phyloP scores from a whole-genome alignment of 2,329 filamentous ascomycete genomes.

The Stromatinia cepivora region DNA sequence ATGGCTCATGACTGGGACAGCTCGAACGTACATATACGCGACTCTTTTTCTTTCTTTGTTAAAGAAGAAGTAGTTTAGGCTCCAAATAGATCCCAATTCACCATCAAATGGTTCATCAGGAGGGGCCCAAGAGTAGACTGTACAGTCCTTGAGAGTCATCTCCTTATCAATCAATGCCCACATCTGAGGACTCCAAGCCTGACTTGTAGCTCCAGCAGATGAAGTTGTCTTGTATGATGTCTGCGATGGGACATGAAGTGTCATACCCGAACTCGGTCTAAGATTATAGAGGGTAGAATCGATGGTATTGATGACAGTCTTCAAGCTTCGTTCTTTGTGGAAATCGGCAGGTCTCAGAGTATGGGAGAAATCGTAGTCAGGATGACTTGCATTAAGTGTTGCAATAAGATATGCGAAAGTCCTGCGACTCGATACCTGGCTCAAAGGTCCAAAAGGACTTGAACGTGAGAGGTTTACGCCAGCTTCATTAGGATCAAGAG shows the following conservation, averaged over 20 bases:
- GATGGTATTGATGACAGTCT: conserved; percentile 80
- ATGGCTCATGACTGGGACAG: conserved; percentile 74
- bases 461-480: conserved; percentile 75
- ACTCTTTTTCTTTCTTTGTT: conserved; percentile 90
- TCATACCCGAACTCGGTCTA: conserved; percentile 59
- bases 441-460: conserved; percentile 88
- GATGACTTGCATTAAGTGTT: conserved; percentile 91
- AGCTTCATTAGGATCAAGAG: conserved; percentile 69
- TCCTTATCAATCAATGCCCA: conserved; percentile 93
- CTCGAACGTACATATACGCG: conserved; percentile 88
- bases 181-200: conserved; percentile 83
- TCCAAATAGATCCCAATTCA: conserved; percentile 93
- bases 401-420: conserved; percentile 97
- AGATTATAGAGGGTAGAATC: conserved; percentile 87
- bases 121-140: conserved; percentile 85
- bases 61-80: conserved; percentile 96
- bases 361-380: conserved; percentile 96
- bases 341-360: conserved; percentile 88
- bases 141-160: conserved; percentile 88
- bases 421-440: conserved; percentile 81
- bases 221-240: conserved; percentile 43
- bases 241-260: conserved; percentile 42
- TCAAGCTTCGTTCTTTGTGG: conserved; percentile 75
- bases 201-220: conserved; percentile 48
- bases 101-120: conserved; percentile 89